phyloP scores from a whole-genome alignment of 345 rosid species.

The Noccaea bulbosa region DNA sequence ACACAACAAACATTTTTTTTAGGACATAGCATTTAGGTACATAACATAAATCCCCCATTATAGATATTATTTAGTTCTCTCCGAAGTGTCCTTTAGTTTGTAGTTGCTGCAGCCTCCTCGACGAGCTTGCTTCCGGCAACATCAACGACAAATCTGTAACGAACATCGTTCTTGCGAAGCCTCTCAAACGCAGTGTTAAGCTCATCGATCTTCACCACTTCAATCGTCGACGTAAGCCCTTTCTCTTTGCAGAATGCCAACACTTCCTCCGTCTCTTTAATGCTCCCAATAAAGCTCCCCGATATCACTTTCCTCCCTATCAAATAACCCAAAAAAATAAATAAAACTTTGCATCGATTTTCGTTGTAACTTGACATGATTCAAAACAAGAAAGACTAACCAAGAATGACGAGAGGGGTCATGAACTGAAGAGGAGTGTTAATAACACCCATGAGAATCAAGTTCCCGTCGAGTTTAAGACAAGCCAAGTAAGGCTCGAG shows the following conservation, averaged over 20 bases:
- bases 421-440: conserved; percentile 49
- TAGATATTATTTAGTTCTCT: not conserved
- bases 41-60: conserved; percentile 10
- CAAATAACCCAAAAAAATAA: not conserved
- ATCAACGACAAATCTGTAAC: conserved; percentile 65
- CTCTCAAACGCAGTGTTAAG: conserved; percentile 61
- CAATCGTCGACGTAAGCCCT: conserved; percentile 58
- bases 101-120: conserved; percentile 31
- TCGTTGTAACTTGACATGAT: not conserved
- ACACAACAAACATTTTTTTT: conserved; percentile 12
- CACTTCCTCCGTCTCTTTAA: conserved; percentile 61
- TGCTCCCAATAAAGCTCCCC: conserved; percentile 66
- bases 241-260: conserved; percentile 58
- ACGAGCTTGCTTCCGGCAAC: conserved; percentile 57
- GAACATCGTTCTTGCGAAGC: conserved; percentile 66
- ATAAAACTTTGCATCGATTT: not conserved
- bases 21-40: no score
- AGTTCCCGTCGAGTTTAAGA: conserved; percentile 53
- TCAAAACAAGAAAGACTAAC: conserved; percentile 31
- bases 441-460: conserved; percentile 53
- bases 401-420: conserved; percentile 41
- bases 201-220: conserved; percentile 60
- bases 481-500: conserved; percentile 49
- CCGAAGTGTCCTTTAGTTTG: conserved; percentile 11
- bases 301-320: conserved; percentile 62